These are phyloP conservation scores for Phialophora verrucosa DNA, from an alignment of 2,329 filamentous ascomycete species.

Conservation along the genomic window DNA sequence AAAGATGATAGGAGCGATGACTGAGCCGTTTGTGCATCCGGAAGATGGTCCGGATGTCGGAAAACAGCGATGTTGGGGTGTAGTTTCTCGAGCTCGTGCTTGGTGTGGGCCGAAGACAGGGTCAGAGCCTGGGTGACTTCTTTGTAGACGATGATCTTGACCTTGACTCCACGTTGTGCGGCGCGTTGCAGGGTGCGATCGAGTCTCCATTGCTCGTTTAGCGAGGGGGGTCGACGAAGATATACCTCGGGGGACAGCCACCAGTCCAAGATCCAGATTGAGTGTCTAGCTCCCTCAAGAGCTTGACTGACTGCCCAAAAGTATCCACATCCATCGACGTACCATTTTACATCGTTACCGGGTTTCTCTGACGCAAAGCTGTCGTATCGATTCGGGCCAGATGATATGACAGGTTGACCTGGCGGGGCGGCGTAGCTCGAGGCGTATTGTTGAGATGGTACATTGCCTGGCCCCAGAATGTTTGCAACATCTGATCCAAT, in stretches of 20 bases:
- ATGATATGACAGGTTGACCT: constrained; percentile 7
- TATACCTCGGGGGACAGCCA: constrained; percentile 86
- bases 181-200: constrained; percentile 82
- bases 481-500: constrained; percentile 55
- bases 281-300: constrained; percentile 73
- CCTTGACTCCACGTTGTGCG: constrained; percentile 79
- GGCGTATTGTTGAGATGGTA: constrained; percentile 40
- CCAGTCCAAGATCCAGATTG: constrained; percentile 83
- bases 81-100: constrained; percentile 74
- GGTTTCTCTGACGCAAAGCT: constrained; percentile 72
- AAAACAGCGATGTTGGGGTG: constrained; percentile 89
- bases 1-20: constrained; percentile 62
- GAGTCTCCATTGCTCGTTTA: constrained; percentile 81
- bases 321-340: constrained; percentile 78
- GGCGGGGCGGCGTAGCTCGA: constrained; percentile 22
- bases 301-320: constrained; percentile 83
- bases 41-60: constrained; percentile 85
- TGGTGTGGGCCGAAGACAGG: constrained; percentile 75
- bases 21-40: constrained; percentile 71
- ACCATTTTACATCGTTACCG: constrained; percentile 79
- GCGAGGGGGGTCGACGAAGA: constrained; percentile 77
- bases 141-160: constrained; percentile 91
- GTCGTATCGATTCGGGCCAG: constrained; percentile 52
- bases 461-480: constrained; percentile 46
- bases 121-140: constrained; percentile 81